Evolutionary conservation across 768 basidiomycete species (phyloP), one percentile per base, ranked within the genome.

Genomic region (Auriscalpium microsporum): DNA sequence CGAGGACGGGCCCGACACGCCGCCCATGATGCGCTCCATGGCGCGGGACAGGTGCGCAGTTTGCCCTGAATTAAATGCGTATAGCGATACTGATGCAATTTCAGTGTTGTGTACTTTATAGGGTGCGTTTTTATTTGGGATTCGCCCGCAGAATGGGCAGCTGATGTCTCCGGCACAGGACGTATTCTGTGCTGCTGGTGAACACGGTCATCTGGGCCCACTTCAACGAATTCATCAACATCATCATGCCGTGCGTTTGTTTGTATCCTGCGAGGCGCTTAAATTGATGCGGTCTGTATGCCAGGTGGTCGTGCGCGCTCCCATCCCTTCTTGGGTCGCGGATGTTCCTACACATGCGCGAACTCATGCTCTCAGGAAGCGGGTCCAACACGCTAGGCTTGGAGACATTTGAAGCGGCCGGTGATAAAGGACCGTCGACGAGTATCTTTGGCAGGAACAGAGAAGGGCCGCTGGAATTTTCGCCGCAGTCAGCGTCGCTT

Each of bases 261-360:
- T 42, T 33, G 28, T 13, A n/a, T 13, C 38, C 9, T 52, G 8
- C 14, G 16, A 17, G 16, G n/a, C 11, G 9, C 49, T 35, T 4
- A 10, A n/a, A 10, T 10, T 9, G 33, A 50, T 7, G 14, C 14
- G 10, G 10, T 13, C 8, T 14, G 11, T 10, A 19, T 9, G 16
- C n/a, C 42, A 52, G 52, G 4, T 52, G 52, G 52, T 44, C 52
- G 17, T 52, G 44, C 28, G 44, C 52, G 17, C 52, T 52, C 11
- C 52, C 52, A 9, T 52, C 52, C 13, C 42, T 52, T 42, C 52
- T 52, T 19, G 52, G 52, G 17, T 52, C 52, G 13, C 52, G 36
- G 7, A 14, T 52, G 17, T 52, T 45, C 44, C 38, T 52, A 9
- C n/a, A 37, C 35, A 42, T 52, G 52, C 52, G 52, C 50, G 35